Conservation (phyloP, 768 basidiomycete genomes). For the Gymnopilus dilepis region DNA sequence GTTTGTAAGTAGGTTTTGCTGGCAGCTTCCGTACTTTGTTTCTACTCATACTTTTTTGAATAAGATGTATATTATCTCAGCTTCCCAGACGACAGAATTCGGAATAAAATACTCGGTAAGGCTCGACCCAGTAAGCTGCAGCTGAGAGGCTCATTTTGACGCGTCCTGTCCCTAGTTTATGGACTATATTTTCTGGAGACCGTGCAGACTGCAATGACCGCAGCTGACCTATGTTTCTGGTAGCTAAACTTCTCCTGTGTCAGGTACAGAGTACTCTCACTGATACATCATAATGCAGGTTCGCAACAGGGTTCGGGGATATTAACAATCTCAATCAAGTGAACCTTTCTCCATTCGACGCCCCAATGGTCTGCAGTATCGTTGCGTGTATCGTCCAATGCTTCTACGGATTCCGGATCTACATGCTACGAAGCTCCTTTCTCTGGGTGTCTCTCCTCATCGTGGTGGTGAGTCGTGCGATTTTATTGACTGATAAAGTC, state of each 20-base stretch:
- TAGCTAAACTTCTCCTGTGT: neutral
- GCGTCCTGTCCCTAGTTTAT: too few relatives aligned
- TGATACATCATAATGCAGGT: neutral
- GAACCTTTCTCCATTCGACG: conserved; percentile 23
- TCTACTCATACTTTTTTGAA: too few relatives aligned
- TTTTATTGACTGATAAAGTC: neutral
- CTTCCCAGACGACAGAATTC: too few relatives aligned
- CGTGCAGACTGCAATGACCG: conserved; percentile 17
- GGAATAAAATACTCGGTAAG: too few relatives aligned
- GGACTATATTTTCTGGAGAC: conserved; percentile 9
- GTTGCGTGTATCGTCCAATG: conserved; percentile 25
- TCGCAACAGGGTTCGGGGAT: conserved; percentile 25
- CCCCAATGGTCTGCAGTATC: conserved; percentile 22
- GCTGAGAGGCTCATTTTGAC: too few relatives aligned
- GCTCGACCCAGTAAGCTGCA: too few relatives aligned
- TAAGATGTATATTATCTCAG: too few relatives aligned
- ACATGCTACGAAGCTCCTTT: conserved; percentile 10
- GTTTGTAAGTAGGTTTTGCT: too few relatives aligned
- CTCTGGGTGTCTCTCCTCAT: conserved; percentile 12
- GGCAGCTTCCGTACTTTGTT: too few relatives aligned
- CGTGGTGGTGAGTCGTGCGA: neutral
- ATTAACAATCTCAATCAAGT: conserved; percentile 17
- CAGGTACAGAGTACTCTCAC: too few relatives aligned
- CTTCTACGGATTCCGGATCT: conserved; percentile 26
- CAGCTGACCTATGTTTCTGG: conserved; percentile 15